phyloP scores from a whole-genome alignment of 495 filamentous ascomycete species.

The Ramalina intermedia region DNA sequence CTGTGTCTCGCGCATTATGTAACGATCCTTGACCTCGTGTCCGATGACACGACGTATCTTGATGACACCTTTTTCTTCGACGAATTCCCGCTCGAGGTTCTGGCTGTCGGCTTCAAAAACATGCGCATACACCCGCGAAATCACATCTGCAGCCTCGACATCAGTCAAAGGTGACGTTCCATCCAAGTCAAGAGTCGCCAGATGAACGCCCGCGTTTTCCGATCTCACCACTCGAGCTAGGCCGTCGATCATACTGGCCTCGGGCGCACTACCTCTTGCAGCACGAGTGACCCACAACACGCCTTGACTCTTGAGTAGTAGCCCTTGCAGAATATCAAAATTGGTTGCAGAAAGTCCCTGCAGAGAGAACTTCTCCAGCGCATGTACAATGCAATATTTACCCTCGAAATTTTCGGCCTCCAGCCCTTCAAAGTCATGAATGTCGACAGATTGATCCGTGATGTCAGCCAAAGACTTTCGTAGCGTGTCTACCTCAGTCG shows the following conservation, averaged over 20 bases:
- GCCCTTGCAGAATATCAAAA: slow-evolving; percentile 13
- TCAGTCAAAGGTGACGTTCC: background rate
- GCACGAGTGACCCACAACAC: slow-evolving; percentile 21
- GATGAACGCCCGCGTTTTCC: slow-evolving; percentile 16
- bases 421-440: no score
- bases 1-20: background rate
- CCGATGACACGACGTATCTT: slow-evolving; percentile 17
- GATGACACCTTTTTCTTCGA: slow-evolving; percentile 12
- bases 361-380: slow-evolving; percentile 1
- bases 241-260: slow-evolving; percentile 14
- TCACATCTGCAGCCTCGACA: background rate
- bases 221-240: slow-evolving; percentile 22
- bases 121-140: slow-evolving; percentile 10
- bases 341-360: background rate
- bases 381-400: no score
- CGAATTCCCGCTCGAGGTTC: slow-evolving; percentile 12
- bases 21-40: slow-evolving; percentile 2
- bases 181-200: slow-evolving; percentile 21
- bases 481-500: no score
- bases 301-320: slow-evolving; percentile 14
- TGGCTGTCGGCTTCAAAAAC: no score
- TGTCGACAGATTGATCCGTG: no score
- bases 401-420: no score
- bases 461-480: no score
- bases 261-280: slow-evolving; percentile 13